These are phyloP conservation scores for Coffea eugenioides DNA, from an alignment of 257 asterid genomes.

Conservation along the genomic window DNA sequence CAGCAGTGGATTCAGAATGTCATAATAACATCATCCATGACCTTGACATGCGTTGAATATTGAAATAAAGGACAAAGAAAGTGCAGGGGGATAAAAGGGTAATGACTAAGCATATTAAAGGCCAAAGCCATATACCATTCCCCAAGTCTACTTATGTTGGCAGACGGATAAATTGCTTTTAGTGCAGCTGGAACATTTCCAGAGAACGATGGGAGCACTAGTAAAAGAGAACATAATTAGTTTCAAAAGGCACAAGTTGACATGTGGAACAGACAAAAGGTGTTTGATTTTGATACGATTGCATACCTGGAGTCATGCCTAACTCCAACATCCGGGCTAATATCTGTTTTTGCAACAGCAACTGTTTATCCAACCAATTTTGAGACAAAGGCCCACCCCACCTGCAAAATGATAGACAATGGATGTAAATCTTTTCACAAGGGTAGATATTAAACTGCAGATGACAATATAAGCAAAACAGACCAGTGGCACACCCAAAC, in stretches of 20 bases:
- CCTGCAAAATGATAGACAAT: constrained; percentile 40
- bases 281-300: constrained; percentile 8
- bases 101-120: not conserved
- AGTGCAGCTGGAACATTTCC: constrained; percentile 97
- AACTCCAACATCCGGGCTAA: constrained; percentile 79
- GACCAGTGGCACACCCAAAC: not conserved
- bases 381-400: constrained; percentile 98
- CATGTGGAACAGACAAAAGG: not conserved
- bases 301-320: constrained; percentile 97
- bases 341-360: constrained; percentile 78
- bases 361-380: constrained; percentile 79
- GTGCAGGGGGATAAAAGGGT: too few relatives aligned
- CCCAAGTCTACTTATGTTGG: constrained; percentile 87
- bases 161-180: constrained; percentile 68
- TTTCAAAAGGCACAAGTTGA: not conserved
- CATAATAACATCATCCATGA: not conserved
- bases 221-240: constrained; percentile 13
- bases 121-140: constrained; percentile 62
- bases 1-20: not conserved
- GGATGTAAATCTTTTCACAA: constrained; percentile 14
- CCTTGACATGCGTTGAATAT: not conserved
- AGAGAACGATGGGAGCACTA: constrained; percentile 97
- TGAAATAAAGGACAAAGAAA: not conserved
- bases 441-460: not conserved
- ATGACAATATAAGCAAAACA: not conserved